Conservation (phyloP, 108 stramenopile species). For the Fistulifera pelliculosa region DNA sequence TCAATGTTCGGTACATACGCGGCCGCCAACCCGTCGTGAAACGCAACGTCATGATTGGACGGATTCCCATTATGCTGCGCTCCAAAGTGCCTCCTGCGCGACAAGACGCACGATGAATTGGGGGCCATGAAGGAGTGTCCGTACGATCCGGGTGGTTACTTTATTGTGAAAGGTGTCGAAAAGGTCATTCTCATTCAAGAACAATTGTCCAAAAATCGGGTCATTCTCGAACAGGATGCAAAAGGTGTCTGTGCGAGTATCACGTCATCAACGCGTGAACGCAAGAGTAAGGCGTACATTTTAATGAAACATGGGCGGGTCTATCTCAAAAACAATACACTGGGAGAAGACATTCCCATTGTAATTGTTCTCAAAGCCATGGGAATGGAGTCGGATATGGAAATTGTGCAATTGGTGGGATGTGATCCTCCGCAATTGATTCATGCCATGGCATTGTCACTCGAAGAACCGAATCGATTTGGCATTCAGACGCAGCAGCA, state of each 20-base stretch:
- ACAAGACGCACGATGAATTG: conserved; percentile 75
- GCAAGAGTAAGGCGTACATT: conserved; percentile 88
- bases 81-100: conserved; percentile 86
- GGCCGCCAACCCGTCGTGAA: conserved; percentile 90
- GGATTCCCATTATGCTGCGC: conserved; percentile 96
- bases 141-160: conserved; percentile 99
- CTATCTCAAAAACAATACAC: conserved; percentile 93
- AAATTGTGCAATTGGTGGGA: conserved; percentile 94
- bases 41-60: conserved; percentile 69
- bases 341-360: conserved; percentile 97
- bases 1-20: conserved; percentile 93
- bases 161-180: conserved; percentile 95
- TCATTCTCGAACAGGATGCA: conserved; percentile 91
- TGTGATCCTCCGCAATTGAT: conserved; percentile 78
- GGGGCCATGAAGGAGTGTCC: conserved; percentile 96
- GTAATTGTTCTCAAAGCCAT: conserved; percentile 93
- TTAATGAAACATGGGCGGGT: conserved; percentile 80
- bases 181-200: conserved; percentile 99
- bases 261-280: conserved; percentile 90
- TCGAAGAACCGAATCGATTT: conserved; percentile 83
- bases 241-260: conserved; percentile 84
- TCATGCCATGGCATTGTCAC: conserved; percentile 77
- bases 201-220: conserved; percentile 97
- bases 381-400: conserved; percentile 92
- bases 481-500: conserved; percentile 89